phyloP scores from a whole-genome alignment of 2,329 filamentous ascomycete species.

The Phyllosticta citribraziliensis region DNA sequence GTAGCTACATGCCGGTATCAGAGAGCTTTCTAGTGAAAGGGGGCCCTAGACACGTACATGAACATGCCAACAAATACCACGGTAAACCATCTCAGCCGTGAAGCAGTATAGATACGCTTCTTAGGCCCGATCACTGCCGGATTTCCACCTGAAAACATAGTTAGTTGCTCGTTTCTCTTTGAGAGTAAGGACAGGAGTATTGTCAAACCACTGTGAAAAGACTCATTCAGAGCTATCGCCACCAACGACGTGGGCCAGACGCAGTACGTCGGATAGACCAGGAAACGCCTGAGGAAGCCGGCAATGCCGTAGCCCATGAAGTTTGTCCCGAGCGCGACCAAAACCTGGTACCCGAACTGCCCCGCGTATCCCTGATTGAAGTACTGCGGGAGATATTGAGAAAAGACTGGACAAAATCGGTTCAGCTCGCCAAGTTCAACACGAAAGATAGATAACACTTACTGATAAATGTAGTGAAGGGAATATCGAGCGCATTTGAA shows the following conservation, averaged over 20 bases:
- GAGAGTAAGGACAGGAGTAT: slow-evolving; percentile 58
- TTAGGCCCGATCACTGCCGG: slow-evolving; percentile 32
- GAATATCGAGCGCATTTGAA: slow-evolving; percentile 33
- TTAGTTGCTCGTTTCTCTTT: slow-evolving; percentile 53
- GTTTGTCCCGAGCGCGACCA: slow-evolving; percentile 59
- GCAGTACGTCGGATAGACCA: slow-evolving; percentile 16
- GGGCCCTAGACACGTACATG: slow-evolving; percentile 13
- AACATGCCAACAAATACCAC: slow-evolving; percentile 45
- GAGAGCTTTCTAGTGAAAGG: neutral
- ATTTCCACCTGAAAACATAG: slow-evolving; percentile 42
- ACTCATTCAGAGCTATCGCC: slow-evolving; percentile 12
- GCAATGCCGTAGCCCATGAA: slow-evolving; percentile 37
- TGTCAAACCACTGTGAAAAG: slow-evolving; percentile 55
- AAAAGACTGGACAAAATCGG: slow-evolving; percentile 28
- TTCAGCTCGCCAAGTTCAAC: neutral
- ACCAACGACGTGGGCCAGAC: slow-evolving; percentile 12
- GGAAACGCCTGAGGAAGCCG: slow-evolving; percentile 19
- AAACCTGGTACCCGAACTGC: slow-evolving; percentile 41
- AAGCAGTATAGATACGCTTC: slow-evolving; percentile 55
- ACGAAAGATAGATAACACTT: neutral
- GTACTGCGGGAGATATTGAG: slow-evolving; percentile 40
- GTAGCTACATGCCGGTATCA: neutral
- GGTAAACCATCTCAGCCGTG: slow-evolving; percentile 55
- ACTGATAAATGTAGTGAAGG: slow-evolving; percentile 41
- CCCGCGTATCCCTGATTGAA: slow-evolving; percentile 44